Base-by-base conservation (phyloP, 306 rosid genomes). In the Medicago ruthenica region DNA sequence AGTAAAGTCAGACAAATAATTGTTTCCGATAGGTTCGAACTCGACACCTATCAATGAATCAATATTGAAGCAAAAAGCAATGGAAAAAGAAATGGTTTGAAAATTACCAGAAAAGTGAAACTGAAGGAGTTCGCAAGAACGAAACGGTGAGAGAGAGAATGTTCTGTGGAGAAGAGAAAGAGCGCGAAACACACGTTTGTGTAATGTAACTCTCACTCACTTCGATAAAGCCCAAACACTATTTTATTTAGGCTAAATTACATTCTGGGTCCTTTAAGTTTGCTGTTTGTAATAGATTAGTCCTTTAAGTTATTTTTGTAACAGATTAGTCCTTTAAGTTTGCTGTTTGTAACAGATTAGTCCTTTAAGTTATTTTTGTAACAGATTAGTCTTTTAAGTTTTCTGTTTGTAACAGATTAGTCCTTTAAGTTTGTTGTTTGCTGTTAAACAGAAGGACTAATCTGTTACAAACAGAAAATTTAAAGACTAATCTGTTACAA, bases 101-200 rank as follows among this genome's bases (percentile, higher is more conserved):
- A 61, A 60, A 17, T 40, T 68, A 80, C 67, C 73, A 18, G 31
- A 42, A 7, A 37, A 50, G 50, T 24, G 59, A 65, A 64, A 39
- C n/a, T 20, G 50, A 59, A 31, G 75, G 47, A 50, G 18, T 31
- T 31, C 5, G 36, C 36, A 4, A 4, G 4, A 20, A 36, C 42
- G 79, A 42, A 62, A 24, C 57, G 51, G 63, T 47, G 55, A 64
- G 17, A 11, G 65, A 59, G 12, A 12, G 8, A 34, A 31, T 3
- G 36, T 31, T n/a, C 3, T 14, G 14, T 34, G 44, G 39, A 39
- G 15, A 17, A 65, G 47, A 39, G 70, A 9, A 31, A 31, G 55
- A 82, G 90, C 86, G 93, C 92, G 84, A 84, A 86, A 72, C 53
- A 60, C 67, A 55, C 20, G 70, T 39, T 27, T 31, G 67, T 65